Evolutionary conservation across 106 monocot species (phyloP), one percentile per base, ranked within the genome.

Genomic region (Amphibolis antarctica): DNA sequence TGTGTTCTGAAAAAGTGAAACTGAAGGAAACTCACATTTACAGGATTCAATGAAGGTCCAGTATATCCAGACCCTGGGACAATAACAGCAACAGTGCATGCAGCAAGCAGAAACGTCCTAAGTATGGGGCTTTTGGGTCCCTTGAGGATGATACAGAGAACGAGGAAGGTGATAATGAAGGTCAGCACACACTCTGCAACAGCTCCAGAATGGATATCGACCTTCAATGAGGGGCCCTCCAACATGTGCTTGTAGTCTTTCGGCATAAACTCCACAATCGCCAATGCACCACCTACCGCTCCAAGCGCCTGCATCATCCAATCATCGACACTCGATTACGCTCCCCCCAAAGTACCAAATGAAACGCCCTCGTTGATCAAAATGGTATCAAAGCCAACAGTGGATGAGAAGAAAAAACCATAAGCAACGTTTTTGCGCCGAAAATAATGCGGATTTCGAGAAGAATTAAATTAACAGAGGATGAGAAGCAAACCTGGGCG

Each of bases 31-130:
- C 79, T 90, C 61, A 90, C 90, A 68, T 90, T 90, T 17, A 78
- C 80, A 29, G 90, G 90, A 52, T 90, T 90, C 78, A 90, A 73
- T 61, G 90, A 75, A 12, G 90, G 90, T 3, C 90, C 90, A 9
- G 90, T 82, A 54, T 83, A 90, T 9, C 70, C 71, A 17, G 74
- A 36, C 12, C 96, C 96, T 3, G 76, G 20, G 31, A 98, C 50
- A 43, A 98, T 78, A 28, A 90, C 26, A 0, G 71, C 30, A 29
- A 98, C 73, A 3, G 85, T 98, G 47, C 84, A 28, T 13, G 69
- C 29, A 2, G 90, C 75, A n/a, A 90, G 44, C 80, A 98, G 55
- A 67, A 77, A 72, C 17, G 74, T 73, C 64, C 90, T 82, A 68
- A 98, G 0, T 28, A 98, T 1, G 10, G 75, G 11, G 66, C 60